Evolutionary conservation across 2,329 filamentous ascomycete genomes (phyloP), one percentile per base, ranked within the genome.

Genomic region (Trichoderma guizhouense): DNA sequence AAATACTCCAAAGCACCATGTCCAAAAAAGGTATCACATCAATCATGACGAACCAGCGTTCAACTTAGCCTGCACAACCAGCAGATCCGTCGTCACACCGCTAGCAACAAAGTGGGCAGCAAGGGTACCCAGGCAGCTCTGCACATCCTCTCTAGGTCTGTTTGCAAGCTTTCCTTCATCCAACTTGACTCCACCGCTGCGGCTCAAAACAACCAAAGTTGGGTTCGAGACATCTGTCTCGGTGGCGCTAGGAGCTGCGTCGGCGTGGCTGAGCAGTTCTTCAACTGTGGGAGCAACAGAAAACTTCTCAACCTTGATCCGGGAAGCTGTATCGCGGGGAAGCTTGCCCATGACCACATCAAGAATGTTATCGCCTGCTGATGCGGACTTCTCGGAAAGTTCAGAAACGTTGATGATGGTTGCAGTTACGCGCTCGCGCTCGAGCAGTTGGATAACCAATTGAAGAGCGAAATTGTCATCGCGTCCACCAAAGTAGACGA

Each of bases 401-500:
- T 65, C 53, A 1, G 60, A 71, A 12, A 73, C 73, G 21, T 74
- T 90, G 1, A 92, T 84, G 36, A 98, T 87, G 0, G 93, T 95
- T 0, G 91, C 93, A 0, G 93, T 95, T 30, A 97, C 89, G 57
- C 92, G 89, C 5, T 89, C 87, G 77, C 94, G 96, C 79, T 91
- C 90, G 1, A 91, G 93, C 1, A 99, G 86, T 78, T 98, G 95
- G 3, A 98, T 85, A 3, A 95, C 92, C 28, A 98, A 88, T 1
- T 91, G 86, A 0, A 98, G 86, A 0, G 94, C 95, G 5, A 91
- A 89, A 8, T 90, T 88, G 77, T 98, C 95, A 78, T 99, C 96
- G 1, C 86, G 83, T 9, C 93, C 93, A 21, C 95, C 95, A 72
- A 97, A 91, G 82, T 94, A 98, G 0, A 95, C 92, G 69, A 97